Evolutionary conservation across 2,329 filamentous ascomycete genomes (phyloP).

Genomic region (Uncinocarpus reesii): DNA sequence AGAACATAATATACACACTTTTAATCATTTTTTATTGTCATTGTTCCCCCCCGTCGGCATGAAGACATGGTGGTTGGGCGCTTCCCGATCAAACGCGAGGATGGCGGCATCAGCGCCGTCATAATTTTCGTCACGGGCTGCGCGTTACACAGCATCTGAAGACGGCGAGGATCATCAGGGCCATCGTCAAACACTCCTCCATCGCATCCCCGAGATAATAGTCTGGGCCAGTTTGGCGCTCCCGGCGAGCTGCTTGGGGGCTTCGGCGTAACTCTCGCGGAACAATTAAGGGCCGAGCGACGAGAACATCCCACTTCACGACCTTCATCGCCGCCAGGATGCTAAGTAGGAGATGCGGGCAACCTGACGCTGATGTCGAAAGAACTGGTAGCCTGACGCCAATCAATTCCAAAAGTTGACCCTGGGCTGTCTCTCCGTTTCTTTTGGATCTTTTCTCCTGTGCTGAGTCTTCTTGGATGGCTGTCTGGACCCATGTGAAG

Average conservation of each 20-base stretch:
- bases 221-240: no score
- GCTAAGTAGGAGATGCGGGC: background rate
- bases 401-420: background rate
- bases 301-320: conserved; percentile 1
- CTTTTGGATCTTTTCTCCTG: background rate
- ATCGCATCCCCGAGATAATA: background rate
- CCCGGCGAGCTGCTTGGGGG: no score
- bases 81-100: background rate
- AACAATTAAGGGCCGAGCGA: conserved; percentile 7
- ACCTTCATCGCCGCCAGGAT: background rate
- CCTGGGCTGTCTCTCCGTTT: background rate
- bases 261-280: background rate
- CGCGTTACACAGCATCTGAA: conserved; percentile 1
- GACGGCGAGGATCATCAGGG: background rate
- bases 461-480: conserved; percentile 3
- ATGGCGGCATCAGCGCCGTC: background rate
- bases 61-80: background rate
- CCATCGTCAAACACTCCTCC: background rate
- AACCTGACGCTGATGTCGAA: background rate
- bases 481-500: conserved; percentile 8
- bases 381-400: background rate
- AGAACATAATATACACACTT: background rate
- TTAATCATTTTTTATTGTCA: background rate
- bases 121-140: background rate
- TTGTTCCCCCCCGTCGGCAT: background rate